phyloP scores from a whole-genome alignment of 148 eudicot genomes.

The Rhododendron mucronatum region DNA sequence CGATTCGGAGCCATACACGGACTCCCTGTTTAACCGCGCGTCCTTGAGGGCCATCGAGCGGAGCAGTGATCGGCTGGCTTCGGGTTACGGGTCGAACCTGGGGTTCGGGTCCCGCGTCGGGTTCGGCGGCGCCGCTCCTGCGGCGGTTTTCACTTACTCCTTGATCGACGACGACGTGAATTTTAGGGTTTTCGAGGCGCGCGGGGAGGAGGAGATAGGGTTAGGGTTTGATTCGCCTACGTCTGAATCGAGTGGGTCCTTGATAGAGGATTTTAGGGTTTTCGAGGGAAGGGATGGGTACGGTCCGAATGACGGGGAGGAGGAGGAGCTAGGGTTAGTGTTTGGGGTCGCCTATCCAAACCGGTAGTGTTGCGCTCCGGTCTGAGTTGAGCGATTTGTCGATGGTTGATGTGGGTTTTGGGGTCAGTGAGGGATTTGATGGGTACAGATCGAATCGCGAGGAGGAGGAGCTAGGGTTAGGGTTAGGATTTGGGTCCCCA shows the following conservation, averaged over 20 bases:
- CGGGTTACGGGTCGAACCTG: slow-evolving; percentile 17
- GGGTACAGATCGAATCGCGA: neutral
- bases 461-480: neutral
- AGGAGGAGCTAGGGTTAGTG: slow-evolving; percentile 46
- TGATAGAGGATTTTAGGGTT: slow-evolving; percentile 18
- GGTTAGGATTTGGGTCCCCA: neutral
- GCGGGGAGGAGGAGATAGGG: neutral
- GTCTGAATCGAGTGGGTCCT: neutral
- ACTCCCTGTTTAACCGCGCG: neutral
- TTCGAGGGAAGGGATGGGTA: slow-evolving; percentile 18
- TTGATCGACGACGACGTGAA: neutral
- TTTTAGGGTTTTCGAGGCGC: neutral
- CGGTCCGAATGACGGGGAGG: slow-evolving; percentile 9
- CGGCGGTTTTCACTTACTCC: neutral
- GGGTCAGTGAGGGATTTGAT: neutral
- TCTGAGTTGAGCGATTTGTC: slow-evolving; percentile 3
- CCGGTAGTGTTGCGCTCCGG: neutral
- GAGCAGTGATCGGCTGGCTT: slow-evolving; percentile 3
- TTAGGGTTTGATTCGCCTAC: neutral
- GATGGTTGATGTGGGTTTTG: neutral
- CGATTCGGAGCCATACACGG: slow-evolving; percentile 5
- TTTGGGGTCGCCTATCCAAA: slow-evolving; percentile 12
- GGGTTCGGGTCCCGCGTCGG: neutral
- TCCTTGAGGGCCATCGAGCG: slow-evolving; percentile 14
- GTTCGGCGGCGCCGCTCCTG: neutral